A percentile compares a stretch with the other conserved stretches of the same genome.
phyloP scores from a whole-genome alignment of 2,329 filamentous ascomycete genomes.

The Sarocladium strictum region DNA sequence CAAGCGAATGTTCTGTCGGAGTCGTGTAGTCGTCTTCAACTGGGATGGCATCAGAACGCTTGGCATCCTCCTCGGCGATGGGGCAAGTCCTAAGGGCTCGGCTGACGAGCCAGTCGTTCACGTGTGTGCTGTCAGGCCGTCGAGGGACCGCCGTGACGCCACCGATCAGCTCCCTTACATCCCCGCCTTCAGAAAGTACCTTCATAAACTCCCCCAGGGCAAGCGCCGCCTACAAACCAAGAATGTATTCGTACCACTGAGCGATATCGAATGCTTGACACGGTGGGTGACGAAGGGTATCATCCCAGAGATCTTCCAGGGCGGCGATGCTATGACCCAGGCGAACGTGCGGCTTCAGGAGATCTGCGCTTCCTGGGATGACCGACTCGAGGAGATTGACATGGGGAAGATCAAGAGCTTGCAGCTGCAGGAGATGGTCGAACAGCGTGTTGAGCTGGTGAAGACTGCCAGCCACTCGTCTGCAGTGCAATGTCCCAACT shows the following conservation, averaged over 20 bases:
- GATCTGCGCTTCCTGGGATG: conserved; percentile 67
- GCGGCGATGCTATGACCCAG: conserved; percentile 39
- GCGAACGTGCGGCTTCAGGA: conserved; percentile 65
- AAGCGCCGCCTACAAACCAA: conserved; percentile 64
- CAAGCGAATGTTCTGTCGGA: conserved; percentile 68
- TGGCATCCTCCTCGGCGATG: conserved; percentile 74
- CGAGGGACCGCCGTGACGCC: conserved; percentile 63
- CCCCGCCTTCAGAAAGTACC: conserved; percentile 59
- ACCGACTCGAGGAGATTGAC: conserved; percentile 79
- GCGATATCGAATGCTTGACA: conserved; percentile 81
- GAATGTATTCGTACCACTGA: conserved; percentile 63
- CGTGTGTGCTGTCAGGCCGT: conserved; percentile 69
- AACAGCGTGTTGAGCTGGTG: conserved; percentile 61
- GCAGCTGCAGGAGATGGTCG: conserved; percentile 70
- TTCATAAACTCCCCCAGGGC: conserved; percentile 61
- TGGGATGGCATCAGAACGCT: conserved; percentile 77
- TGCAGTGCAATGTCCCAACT: conserved; percentile 66
- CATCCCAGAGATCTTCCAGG: conserved; percentile 52
- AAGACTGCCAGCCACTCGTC: conserved; percentile 56
- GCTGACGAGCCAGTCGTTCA: conserved; percentile 62
- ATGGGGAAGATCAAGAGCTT: conserved; percentile 78
- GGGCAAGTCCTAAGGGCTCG: conserved; percentile 54
- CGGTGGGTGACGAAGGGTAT: conserved; percentile 56
- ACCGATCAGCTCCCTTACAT: conserved; percentile 86
- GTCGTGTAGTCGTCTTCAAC: conserved; percentile 74